Percentiles rank a stretch among this genome's conserved stretches.
Conservation (phyloP, 2,329 filamentous ascomycete species). For the Fusarium algeriense region DNA sequence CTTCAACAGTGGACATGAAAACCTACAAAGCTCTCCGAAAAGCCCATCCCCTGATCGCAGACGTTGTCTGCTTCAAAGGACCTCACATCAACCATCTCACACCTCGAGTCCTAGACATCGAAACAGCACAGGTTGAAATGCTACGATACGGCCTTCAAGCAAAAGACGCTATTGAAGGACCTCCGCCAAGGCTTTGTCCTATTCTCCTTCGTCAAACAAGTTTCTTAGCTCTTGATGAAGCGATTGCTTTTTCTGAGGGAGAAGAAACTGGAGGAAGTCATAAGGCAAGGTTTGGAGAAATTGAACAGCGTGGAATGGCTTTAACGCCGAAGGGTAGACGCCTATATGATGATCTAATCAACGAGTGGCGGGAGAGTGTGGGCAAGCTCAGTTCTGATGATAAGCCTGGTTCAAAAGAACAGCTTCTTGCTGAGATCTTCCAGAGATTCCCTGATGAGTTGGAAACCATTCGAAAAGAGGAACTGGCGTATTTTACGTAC, state of each 20-base stretch:
- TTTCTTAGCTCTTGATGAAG: slow-evolving; percentile 64
- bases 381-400: background rate
- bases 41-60: slow-evolving; percentile 62
- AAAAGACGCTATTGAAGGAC: slow-evolving; percentile 65
- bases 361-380: slow-evolving; percentile 40
- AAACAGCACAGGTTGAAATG: slow-evolving; percentile 59
- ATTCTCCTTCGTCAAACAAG: slow-evolving; percentile 67
- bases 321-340: slow-evolving; percentile 59
- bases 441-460: slow-evolving; percentile 57
- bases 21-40: slow-evolving; percentile 57
- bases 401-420: slow-evolving; percentile 23
- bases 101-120: slow-evolving; percentile 63
- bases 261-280: slow-evolving; percentile 53
- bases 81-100: slow-evolving; percentile 68
- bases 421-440: slow-evolving; percentile 49
- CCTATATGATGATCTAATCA: slow-evolving; percentile 61
- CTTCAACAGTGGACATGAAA: slow-evolving; percentile 54
- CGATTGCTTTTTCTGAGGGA: slow-evolving; percentile 54
- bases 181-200: slow-evolving; percentile 57
- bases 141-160: slow-evolving; percentile 53
- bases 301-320: slow-evolving; percentile 65
- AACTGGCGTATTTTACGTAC: slow-evolving; percentile 58
- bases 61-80: slow-evolving; percentile 57
- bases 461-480: slow-evolving; percentile 51
- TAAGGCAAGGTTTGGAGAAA: slow-evolving; percentile 64